Percentiles rank a stretch among this genome's conserved stretches.
These are phyloP conservation scores for Vaccinium myrtillus DNA, from an alignment of 148 eudicot genomes.

Conservation along the genomic window DNA sequence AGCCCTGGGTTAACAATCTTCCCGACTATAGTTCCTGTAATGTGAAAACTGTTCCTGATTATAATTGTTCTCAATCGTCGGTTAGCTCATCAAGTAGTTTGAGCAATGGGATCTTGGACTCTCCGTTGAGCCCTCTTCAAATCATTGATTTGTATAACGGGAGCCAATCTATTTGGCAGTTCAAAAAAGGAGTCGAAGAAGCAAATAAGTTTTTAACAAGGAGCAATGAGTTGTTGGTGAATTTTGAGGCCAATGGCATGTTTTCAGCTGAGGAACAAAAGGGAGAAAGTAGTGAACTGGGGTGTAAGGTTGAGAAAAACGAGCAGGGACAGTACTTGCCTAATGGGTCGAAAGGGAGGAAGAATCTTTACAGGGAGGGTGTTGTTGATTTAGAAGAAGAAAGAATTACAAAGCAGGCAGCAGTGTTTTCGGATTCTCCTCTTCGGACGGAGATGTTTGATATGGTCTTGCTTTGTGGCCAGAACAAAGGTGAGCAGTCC, in stretches of 20 bases:
- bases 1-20: conserved; percentile 25
- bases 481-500: conserved; percentile 38
- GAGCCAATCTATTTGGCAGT: conserved; percentile 44
- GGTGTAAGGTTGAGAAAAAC: conserved; percentile 18
- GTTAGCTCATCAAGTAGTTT: conserved; percentile 29
- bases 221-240: conserved; percentile 24
- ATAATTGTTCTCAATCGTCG: conserved; percentile 18
- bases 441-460: conserved; percentile 60
- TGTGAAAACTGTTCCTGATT: conserved; percentile 2
- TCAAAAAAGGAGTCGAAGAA: conserved; percentile 53
- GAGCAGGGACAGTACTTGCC: conserved; percentile 18
- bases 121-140: conserved; percentile 34
- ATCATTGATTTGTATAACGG: conserved; percentile 31
- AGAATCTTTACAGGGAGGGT: conserved; percentile 36
- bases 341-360: conserved; percentile 38
- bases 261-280: conserved; percentile 6
- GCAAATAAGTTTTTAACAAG: conserved; percentile 59
- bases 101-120: conserved; percentile 32
- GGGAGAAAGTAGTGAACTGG: conserved; percentile 10
- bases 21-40: conserved; percentile 17
- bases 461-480: conserved; percentile 46
- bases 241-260: conserved; percentile 19
- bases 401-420: conserved; percentile 57
- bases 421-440: conserved; percentile 48
- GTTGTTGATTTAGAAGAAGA: conserved; percentile 36